Evolutionary conservation across 208 protist genomes (phyloP).

Genomic region (Paratrypanosoma confusum): DNA sequence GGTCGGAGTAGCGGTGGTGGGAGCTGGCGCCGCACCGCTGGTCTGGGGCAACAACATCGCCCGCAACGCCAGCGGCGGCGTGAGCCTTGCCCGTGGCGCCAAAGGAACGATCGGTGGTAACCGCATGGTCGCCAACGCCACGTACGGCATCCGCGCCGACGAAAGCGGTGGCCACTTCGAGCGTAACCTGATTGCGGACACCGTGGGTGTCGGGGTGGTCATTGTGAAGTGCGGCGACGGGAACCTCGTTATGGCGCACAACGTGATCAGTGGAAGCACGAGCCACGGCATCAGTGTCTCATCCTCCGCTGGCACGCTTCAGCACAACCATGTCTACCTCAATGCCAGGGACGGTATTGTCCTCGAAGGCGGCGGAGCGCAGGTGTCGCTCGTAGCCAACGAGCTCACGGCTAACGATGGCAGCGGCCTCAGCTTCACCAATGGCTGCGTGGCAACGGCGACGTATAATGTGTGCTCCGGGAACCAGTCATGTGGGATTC

Average conservation of each 20-base stretch:
- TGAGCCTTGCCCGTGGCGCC: constrained; percentile 4
- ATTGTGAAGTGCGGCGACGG: too few species aligned
- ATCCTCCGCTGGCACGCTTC: too few species aligned
- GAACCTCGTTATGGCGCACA: too few species aligned
- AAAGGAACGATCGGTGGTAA: constrained; percentile 12
- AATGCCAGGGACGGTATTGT: constrained; percentile 16
- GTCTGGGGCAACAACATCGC: constrained; percentile 12
- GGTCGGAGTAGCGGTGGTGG: constrained; percentile 7
- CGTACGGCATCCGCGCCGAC: constrained; percentile 12
- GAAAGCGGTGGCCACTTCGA: constrained; percentile 1
- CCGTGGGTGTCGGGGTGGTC: too few species aligned
- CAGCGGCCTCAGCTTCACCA: constrained; percentile 2
- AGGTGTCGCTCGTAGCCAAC: constrained; percentile 8
- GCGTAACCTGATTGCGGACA: too few species aligned
- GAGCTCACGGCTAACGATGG: constrained; percentile 13
- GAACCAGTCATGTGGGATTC: constrained; percentile 9
- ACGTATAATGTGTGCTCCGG: constrained; percentile 8
- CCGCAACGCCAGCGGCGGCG: constrained; percentile 2
- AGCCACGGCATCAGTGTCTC: too few species aligned
- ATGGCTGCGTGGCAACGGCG: constrained; percentile 1
- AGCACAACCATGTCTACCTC: constrained; percentile 11
- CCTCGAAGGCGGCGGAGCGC: constrained; percentile 8
- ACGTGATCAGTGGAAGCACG: too few species aligned
- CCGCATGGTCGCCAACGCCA: constrained; percentile 12
- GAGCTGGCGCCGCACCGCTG: constrained; percentile 2